Conservation (phyloP, 208 protist genomes). For the Crithidia acanthocephali region DNA sequence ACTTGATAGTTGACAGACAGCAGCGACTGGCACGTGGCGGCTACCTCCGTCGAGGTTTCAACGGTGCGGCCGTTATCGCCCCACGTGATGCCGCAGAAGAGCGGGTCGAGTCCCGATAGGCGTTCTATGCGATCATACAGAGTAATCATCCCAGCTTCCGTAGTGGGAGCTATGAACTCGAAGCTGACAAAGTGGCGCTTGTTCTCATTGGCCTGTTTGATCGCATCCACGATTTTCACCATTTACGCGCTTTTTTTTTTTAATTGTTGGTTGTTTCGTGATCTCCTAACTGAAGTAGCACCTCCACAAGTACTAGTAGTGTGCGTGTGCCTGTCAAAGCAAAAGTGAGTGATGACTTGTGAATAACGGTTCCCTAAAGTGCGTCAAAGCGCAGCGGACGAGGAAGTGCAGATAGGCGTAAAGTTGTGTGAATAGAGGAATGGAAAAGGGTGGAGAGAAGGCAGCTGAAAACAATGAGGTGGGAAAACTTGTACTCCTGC, state of each 20-base stretch:
- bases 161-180: slow-evolving; percentile 94
- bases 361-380: not conserved
- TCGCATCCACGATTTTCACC: slow-evolving; percentile 88
- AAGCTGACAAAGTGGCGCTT: slow-evolving; percentile 85
- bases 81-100: slow-evolving; percentile 96
- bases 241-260: slow-evolving; percentile 15
- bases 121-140: slow-evolving; percentile 86
- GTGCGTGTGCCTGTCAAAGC: too few species aligned
- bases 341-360: too few species aligned
- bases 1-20: slow-evolving; percentile 92
- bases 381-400: too few species aligned
- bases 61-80: slow-evolving; percentile 81
- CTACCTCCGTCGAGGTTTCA: slow-evolving; percentile 85
- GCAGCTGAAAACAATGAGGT: too few species aligned
- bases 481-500: too few species aligned
- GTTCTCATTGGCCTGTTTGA: slow-evolving; percentile 55
- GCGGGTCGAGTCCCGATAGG: slow-evolving; percentile 76
- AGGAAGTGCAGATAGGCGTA: too few species aligned
- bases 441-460: too few species aligned
- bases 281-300: too few species aligned
- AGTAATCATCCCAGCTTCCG: slow-evolving; percentile 76
- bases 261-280: too few species aligned
- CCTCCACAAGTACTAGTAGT: too few species aligned
- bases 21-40: slow-evolving; percentile 62
- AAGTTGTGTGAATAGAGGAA: too few species aligned